These are phyloP conservation scores for Trichosporon sp. DNA, from an alignment of 1,284 basidiomycete species.

Conservation along the genomic window DNA sequence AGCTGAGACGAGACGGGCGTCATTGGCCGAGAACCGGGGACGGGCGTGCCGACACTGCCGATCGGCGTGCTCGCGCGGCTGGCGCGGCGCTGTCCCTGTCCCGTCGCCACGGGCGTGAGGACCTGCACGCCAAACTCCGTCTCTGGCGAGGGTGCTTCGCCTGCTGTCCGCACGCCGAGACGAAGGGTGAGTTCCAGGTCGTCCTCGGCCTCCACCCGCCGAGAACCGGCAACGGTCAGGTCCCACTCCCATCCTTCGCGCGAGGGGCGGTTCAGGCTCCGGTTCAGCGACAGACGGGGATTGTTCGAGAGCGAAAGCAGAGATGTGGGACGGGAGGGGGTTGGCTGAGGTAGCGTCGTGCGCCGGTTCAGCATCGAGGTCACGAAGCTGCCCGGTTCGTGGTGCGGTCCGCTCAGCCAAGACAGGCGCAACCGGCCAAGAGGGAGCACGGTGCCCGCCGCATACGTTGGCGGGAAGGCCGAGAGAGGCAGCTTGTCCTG, in stretches of 20 bases:
- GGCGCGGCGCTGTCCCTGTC: not conserved
- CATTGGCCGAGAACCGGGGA: conserved; percentile 39
- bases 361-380: conserved; percentile 64
- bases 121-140: conserved; percentile 42
- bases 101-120: conserved; percentile 32
- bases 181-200: conserved; percentile 36
- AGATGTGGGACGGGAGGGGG: conserved; percentile 19
- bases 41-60: conserved; percentile 18
- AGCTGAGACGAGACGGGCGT: conserved; percentile 47
- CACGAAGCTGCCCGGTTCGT: conserved; percentile 76
- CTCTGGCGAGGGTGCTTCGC: conserved; percentile 27
- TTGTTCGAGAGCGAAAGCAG: conserved; percentile 5
- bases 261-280: conserved; percentile 19
- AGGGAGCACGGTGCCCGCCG: conserved; percentile 70
- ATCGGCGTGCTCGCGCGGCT: conserved; percentile 17
- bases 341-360: conserved; percentile 30
- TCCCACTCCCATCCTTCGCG: conserved; percentile 45
- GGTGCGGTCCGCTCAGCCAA: conserved; percentile 62
- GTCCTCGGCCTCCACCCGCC: conserved; percentile 35
- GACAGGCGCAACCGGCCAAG: conserved; percentile 78
- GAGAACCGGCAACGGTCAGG: conserved; percentile 34
- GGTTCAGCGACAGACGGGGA: not conserved
- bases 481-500: conserved; percentile 38
- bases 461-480: conserved; percentile 61
- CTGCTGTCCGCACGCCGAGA: conserved; percentile 36